phyloP scores from a whole-genome alignment of 1,284 basidiomycete species.

The Puccinia coronata region DNA sequence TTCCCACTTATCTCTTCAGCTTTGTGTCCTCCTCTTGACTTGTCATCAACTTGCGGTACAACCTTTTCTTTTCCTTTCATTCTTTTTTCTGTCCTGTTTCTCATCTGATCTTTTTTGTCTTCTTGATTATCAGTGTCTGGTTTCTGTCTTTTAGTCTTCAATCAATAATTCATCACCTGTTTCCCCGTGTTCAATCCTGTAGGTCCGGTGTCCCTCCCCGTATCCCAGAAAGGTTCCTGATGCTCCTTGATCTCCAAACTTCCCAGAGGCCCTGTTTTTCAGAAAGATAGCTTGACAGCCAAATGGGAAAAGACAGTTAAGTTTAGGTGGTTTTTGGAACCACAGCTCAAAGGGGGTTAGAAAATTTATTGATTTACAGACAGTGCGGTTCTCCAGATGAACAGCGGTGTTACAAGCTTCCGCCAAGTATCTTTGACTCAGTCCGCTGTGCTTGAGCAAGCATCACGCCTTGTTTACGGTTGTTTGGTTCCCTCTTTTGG shows the following conservation, averaged over 20 bases:
- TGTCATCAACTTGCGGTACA: no score
- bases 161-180: conserved; percentile 23
- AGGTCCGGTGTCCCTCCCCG: no score
- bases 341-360: not conserved
- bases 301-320: not conserved
- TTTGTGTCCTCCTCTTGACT: no score
- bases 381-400: conserved; percentile 3
- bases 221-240: not conserved
- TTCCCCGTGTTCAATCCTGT: not conserved
- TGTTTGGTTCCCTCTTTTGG: conserved; percentile 8
- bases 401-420: conserved; percentile 6
- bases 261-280: not conserved
- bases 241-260: not conserved
- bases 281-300: conserved; percentile 8
- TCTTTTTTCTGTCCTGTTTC: no score
- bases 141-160: no score
- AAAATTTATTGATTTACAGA: no score
- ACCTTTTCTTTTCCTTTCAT: no score
- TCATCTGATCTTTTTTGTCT: no score
- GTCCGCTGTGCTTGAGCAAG: not conserved
- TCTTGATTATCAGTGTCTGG: no score
- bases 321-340: not conserved
- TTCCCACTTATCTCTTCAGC: no score
- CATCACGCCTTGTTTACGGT: not conserved
- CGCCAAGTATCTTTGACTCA: not conserved